Evolutionary conservation across 2,329 filamentous ascomycete genomes (phyloP).

Genomic region (Gaeumannomyces tritici): DNA sequence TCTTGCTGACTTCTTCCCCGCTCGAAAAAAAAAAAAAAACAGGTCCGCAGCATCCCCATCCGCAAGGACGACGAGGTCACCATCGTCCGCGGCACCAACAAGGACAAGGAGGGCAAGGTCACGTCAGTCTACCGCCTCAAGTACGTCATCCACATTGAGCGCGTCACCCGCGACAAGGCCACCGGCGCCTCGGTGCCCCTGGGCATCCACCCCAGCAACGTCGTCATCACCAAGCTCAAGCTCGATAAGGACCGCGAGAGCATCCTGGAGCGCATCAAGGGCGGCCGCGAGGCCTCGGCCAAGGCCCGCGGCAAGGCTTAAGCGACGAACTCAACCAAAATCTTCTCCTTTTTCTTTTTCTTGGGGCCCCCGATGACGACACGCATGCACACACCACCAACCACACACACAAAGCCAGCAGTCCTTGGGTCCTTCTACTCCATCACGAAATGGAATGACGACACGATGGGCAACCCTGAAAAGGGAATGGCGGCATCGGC

Average conservation of each 20-base stretch:
- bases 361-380: neutral
- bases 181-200: slow-evolving; percentile 93
- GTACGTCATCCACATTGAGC: slow-evolving; percentile 95
- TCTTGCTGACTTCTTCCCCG: slow-evolving; percentile 21
- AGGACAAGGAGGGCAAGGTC: slow-evolving; percentile 98
- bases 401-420: neutral
- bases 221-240: slow-evolving; percentile 98
- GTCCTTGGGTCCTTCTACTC: neutral
- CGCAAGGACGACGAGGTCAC: slow-evolving; percentile 95
- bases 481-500: slow-evolving; percentile 1
- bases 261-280: slow-evolving; percentile 78
- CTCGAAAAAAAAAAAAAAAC: slow-evolving; percentile 1
- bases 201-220: slow-evolving; percentile 92
- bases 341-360: neutral
- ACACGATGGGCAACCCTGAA: neutral
- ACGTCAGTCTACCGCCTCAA: slow-evolving; percentile 97
- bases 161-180: slow-evolving; percentile 92
- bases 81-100: slow-evolving; percentile 87
- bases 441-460: neutral
- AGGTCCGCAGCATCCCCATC: slow-evolving; percentile 94
- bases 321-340: slow-evolving; percentile 15
- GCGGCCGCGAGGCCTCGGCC: slow-evolving; percentile 64
- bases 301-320: slow-evolving; percentile 57
- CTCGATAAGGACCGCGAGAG: slow-evolving; percentile 89
- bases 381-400: slow-evolving; percentile 2